Base-by-base conservation (phyloP, 345 rosid species). In the Eucalyptus albens region DNA sequence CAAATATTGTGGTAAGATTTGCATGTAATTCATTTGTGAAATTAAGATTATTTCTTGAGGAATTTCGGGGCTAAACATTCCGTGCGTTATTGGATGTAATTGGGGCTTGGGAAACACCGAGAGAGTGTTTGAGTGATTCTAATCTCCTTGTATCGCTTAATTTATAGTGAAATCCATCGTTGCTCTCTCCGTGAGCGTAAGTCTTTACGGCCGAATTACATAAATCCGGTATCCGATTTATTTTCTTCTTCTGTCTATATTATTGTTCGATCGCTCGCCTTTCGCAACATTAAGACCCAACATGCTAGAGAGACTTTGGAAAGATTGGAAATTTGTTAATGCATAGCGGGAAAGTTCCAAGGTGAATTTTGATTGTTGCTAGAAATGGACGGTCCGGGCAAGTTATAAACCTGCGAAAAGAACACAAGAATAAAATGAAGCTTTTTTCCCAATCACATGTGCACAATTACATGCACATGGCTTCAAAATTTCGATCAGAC, bases 171-270 rank as follows among this genome's bases (percentile, higher is more conserved):
- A 49, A 49, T 49, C 1, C 2, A 0, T 49, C 15, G 0, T 0
- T 49, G 0, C 6, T 49, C 50, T 49, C 1, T 0, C 6, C 6
- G 0, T 49, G 1, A 0, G 2, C 1, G 2, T 49, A 49, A 0
- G 50, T 13, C 6, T 49, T 49, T 49, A 49, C 0, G 2, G 13
- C 0, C 5, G 50, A 49, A 49, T 0, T 0, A 49, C 0, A 12
- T 49, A 49, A 49, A 49, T 49, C 0, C 0, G 15, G 0, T 49
- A 49, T 49, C 2, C 2, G 0, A 49, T 49, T 49, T 49, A 13
- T 49, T 49, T 49, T 49, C 0, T 49, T 49, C 2, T 49, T 49
- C 1, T 49, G 0, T 49, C 0, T 49, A 49, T 49, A 13, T 49
- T 49, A 49, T 13, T 49, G 1, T 49, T 49, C 1, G 1, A 49